Evolutionary conservation across 768 basidiomycete genomes (phyloP).

Genomic region (Suillus sp.): DNA sequence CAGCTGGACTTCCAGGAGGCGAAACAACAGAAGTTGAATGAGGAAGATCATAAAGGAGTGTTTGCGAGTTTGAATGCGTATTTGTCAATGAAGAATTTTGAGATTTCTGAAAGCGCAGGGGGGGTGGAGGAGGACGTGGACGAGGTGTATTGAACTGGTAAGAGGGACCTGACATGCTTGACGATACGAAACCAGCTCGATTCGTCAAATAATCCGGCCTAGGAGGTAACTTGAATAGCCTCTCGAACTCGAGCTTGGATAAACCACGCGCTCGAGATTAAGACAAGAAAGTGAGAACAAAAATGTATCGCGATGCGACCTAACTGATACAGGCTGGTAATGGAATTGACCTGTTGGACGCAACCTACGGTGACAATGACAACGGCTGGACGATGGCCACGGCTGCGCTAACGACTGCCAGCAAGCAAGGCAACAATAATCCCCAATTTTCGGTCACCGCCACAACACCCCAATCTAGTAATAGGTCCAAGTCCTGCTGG

Average conservation of each 20-base stretch:
- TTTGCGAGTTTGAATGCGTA: constrained; percentile 50
- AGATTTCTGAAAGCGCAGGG: constrained; percentile 55
- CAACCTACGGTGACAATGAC: constrained; percentile 12
- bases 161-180: constrained; percentile 57
- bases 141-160: constrained; percentile 69
- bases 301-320: constrained; percentile 8
- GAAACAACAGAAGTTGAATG: constrained; percentile 52
- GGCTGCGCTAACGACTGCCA: constrained; percentile 35
- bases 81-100: constrained; percentile 45
- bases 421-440: constrained; percentile 25
- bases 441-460: constrained; percentile 24
- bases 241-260: constrained; percentile 21
- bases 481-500: constrained; percentile 4
- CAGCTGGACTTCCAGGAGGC: constrained; percentile 57
- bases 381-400: constrained; percentile 27
- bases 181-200: constrained; percentile 39
- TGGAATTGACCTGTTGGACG: not conserved
- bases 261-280: constrained; percentile 10
- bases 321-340: not conserved
- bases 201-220: constrained; percentile 15
- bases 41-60: constrained; percentile 78
- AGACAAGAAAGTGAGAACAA: not conserved
- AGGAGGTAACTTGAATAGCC: constrained; percentile 8
- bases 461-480: constrained; percentile 10
- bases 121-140: constrained; percentile 57